Evolutionary conservation across 768 basidiomycete species (phyloP).

Genomic region (Boletus rubropictus): DNA sequence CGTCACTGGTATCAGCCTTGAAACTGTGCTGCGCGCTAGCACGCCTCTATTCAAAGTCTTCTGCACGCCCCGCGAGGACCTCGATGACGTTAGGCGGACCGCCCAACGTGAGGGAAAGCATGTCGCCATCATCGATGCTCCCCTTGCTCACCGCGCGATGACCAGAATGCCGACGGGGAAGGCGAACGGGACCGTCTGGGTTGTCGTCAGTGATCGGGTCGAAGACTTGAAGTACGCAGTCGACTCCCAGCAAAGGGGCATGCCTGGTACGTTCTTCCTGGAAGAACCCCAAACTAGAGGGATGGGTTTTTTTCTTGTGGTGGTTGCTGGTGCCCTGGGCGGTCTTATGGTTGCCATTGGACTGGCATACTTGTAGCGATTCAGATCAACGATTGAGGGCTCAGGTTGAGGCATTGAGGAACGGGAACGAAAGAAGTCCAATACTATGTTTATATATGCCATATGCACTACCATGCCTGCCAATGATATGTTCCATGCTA

Average conservation of each 20-base stretch:
- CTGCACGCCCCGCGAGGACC: slow-evolving; percentile 26
- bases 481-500: slow-evolving; percentile 15
- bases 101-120: slow-evolving; percentile 31
- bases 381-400: slow-evolving; percentile 7
- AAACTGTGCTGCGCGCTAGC: slow-evolving; percentile 24
- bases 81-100: slow-evolving; percentile 20
- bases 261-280: slow-evolving; percentile 28
- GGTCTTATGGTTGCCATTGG: slow-evolving; percentile 29
- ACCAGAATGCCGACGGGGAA: slow-evolving; percentile 16
- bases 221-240: slow-evolving; percentile 31
- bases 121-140: slow-evolving; percentile 25
- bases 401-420: background rate
- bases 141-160: slow-evolving; percentile 21
- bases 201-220: slow-evolving; percentile 28
- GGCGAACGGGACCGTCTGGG: slow-evolving; percentile 25
- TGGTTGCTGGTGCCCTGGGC: slow-evolving; percentile 28
- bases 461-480: slow-evolving; percentile 10
- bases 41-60: slow-evolving; percentile 33
- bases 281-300: slow-evolving; percentile 16
- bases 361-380: slow-evolving; percentile 31
- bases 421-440: background rate
- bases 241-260: slow-evolving; percentile 27
- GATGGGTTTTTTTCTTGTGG: slow-evolving; percentile 29
- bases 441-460: slow-evolving; percentile 11
- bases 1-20: slow-evolving; percentile 22